A percentile compares a stretch with the other conserved stretches of the same genome.
Evolutionary conservation across 345 rosid genomes (phyloP).

Genomic region (Hypericum perforatum): DNA sequence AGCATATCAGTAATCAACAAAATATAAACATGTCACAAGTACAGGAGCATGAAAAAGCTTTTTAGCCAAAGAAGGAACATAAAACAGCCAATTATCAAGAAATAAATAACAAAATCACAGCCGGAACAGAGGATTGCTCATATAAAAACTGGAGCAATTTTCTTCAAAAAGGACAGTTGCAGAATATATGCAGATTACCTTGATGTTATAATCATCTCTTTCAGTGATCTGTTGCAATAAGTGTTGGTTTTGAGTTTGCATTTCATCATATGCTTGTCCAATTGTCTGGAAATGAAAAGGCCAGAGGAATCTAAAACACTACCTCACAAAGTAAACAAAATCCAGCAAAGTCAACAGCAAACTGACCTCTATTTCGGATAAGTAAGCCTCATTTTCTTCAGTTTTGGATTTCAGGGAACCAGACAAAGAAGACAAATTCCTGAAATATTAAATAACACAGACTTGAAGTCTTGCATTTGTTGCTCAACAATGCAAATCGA

Average conservation of each 20-base stretch:
- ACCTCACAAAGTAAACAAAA: constrained; percentile 14
- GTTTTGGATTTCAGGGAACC: constrained; percentile 67
- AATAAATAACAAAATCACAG: too few relatives aligned
- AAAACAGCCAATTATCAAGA: too few relatives aligned
- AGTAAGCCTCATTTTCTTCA: constrained; percentile 85
- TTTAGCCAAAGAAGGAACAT: too few relatives aligned
- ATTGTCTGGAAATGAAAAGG: constrained; percentile 57
- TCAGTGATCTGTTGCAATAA: constrained; percentile 90
- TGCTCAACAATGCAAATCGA: too few relatives aligned
- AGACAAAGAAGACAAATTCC: constrained; percentile 52
- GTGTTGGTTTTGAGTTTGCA: constrained; percentile 93
- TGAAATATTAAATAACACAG: constrained; percentile 25
- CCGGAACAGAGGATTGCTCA: too few relatives aligned
- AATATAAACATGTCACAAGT: too few relatives aligned
- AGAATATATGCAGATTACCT: constrained; percentile 27
- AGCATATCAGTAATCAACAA: too few relatives aligned
- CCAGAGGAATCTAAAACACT: constrained; percentile 17
- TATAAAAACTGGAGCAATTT: background rate
- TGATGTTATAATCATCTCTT: constrained; percentile 94
- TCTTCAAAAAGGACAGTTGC: background rate
- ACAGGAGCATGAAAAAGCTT: too few relatives aligned
- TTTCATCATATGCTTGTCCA: constrained; percentile 87
- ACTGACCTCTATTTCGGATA: constrained; percentile 89
- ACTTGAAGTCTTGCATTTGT: background rate
- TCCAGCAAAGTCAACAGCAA: constrained; percentile 6